Percentiles rank a stretch among this genome's conserved stretches.
Evolutionary conservation across 2,329 filamentous ascomycete genomes (phyloP).

Genomic region (Cadophora gregata): DNA sequence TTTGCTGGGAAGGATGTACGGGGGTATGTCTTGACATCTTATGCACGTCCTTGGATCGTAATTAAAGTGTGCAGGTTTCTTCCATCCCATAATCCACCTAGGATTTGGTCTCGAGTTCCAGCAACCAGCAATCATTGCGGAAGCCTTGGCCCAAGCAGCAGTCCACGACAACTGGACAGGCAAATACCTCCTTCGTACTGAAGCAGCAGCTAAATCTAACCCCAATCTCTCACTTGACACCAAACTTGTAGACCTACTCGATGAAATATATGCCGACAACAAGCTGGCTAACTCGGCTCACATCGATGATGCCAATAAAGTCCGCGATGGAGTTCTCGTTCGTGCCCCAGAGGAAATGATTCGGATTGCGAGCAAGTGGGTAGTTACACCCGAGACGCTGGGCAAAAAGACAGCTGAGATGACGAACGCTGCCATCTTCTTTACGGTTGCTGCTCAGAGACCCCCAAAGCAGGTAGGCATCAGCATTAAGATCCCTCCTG

Average conservation of each 20-base stretch:
- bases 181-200: conserved; percentile 59
- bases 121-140: conserved; percentile 81
- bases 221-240: conserved; percentile 44
- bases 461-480: conserved; percentile 57
- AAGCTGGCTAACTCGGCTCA: conserved; percentile 60
- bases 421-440: conserved; percentile 65
- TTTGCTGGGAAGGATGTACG: conserved; percentile 71
- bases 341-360: conserved; percentile 70
- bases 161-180: conserved; percentile 67
- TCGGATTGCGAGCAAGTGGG: conserved; percentile 63
- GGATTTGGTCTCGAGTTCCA: conserved; percentile 84
- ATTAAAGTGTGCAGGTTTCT: conserved; percentile 56
- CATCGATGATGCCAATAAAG: conserved; percentile 64
- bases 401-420: conserved; percentile 67
- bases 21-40: conserved; percentile 50
- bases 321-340: conserved; percentile 70
- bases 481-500: too few species aligned
- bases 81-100: conserved; percentile 85
- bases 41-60: not conserved
- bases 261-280: conserved; percentile 61
- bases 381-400: conserved; percentile 56
- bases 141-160: conserved; percentile 78
- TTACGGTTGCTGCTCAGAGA: conserved; percentile 60
- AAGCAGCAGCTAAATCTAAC: conserved; percentile 51
- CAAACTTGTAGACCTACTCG: conserved; percentile 63